phyloP scores from a whole-genome alignment of 2,329 filamentous ascomycete species.

The Stagonosporopsis chrysanthemi region DNA sequence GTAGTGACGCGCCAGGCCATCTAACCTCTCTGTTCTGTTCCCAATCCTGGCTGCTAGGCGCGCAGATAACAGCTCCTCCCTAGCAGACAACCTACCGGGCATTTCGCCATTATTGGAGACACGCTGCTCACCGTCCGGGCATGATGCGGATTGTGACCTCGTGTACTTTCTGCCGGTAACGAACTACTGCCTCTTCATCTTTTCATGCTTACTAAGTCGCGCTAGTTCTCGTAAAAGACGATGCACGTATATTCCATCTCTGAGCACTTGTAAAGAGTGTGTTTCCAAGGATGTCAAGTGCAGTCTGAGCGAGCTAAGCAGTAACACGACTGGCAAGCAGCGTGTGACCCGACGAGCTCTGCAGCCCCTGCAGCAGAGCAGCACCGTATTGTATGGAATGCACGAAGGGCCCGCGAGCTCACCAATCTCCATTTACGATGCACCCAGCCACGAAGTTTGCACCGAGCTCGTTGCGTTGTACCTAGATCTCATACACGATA shows the following conservation, averaged over 20 bases:
- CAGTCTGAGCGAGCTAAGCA: conserved; percentile 3
- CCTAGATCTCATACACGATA: conserved; percentile 13
- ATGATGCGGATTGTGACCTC: conserved; percentile 15
- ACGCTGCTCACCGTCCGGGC: not conserved
- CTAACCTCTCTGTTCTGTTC: not conserved
- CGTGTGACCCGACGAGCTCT: conserved; percentile 1
- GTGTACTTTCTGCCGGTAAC: conserved; percentile 15
- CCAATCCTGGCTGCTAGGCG: not conserved
- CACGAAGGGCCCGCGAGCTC: not conserved
- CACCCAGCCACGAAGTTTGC: conserved; percentile 1
- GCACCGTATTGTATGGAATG: not conserved
- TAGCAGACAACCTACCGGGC: conserved; percentile 3
- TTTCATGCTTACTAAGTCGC: not conserved
- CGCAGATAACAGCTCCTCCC: conserved; percentile 3
- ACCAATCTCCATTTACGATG: not conserved
- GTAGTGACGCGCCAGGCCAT: conserved; percentile 4
- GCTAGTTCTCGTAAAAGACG: conserved; percentile 15
- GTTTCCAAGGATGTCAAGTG: conserved; percentile 2
- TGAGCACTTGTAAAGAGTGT: conserved; percentile 13
- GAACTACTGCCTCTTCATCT: not conserved
- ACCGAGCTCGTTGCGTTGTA: conserved; percentile 9
- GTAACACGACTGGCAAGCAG: not conserved
- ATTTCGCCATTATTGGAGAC: not conserved
- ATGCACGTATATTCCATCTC: conserved; percentile 7
- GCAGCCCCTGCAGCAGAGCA: conserved; percentile 5